phyloP scores from a whole-genome alignment of 345 rosid genomes.

The Theobroma cacao region DNA sequence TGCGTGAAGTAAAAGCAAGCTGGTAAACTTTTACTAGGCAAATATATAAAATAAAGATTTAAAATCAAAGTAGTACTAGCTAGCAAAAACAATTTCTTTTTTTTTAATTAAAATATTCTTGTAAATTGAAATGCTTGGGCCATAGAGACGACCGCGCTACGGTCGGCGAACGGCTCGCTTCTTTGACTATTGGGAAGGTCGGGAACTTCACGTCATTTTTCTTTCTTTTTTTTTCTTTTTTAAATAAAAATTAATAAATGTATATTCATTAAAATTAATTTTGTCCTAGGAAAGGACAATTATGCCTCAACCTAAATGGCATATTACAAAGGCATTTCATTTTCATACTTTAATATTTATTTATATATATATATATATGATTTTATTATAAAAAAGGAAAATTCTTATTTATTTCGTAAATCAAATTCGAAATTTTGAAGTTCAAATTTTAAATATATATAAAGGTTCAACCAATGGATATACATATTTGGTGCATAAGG shows the following conservation, averaged over 20 bases:
- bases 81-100: background rate
- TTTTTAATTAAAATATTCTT: constrained; percentile 23
- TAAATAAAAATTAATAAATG: background rate
- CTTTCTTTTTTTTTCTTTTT: background rate
- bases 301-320: background rate
- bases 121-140: constrained; percentile 66
- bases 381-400: too few relatives aligned
- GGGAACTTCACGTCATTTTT: constrained; percentile 35
- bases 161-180: constrained; percentile 78
- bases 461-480: background rate
- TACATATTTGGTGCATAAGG: background rate
- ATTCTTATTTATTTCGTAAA: too few relatives aligned
- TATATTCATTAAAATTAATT: background rate
- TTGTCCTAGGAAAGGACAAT: background rate
- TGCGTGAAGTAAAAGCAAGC: constrained; percentile 40
- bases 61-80: background rate
- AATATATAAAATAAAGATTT: background rate
- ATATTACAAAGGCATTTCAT: background rate
- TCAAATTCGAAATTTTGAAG: too few relatives aligned
- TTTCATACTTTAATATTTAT: background rate
- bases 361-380: too few relatives aligned
- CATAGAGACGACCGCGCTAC: constrained; percentile 65
- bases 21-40: background rate
- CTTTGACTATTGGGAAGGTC: constrained; percentile 52
- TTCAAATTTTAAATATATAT: too few relatives aligned